Conservation (phyloP, 768 basidiomycete species). For the Leccinum boreale region DNA sequence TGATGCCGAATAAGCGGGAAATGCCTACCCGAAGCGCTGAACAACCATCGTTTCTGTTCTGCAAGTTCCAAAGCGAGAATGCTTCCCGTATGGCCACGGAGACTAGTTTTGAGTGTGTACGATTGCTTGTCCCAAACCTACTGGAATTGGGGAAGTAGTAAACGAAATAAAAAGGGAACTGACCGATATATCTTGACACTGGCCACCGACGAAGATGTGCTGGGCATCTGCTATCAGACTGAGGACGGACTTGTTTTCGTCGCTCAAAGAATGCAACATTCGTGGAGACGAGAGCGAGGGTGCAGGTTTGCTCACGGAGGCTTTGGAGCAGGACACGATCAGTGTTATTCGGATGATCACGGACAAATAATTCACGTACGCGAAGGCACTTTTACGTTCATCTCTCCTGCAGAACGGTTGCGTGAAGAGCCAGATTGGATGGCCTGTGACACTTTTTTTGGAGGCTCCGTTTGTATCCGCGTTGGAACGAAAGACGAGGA, state of each 20-base stretch:
- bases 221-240: conserved; percentile 68
- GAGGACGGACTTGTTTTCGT: conserved; percentile 66
- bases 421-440: conserved; percentile 2
- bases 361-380: conserved; percentile 20
- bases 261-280: conserved; percentile 68
- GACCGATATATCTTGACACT: conserved; percentile 74
- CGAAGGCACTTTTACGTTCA: conserved; percentile 19
- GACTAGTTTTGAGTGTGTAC: conserved; percentile 62
- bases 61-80: conserved; percentile 79
- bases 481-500: not conserved
- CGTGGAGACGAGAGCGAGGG: conserved; percentile 44
- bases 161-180: conserved; percentile 17
- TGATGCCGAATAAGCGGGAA: not conserved
- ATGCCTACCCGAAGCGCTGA: conserved; percentile 79
- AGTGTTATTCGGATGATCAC: not conserved
- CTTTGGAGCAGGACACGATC: conserved; percentile 30
- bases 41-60: conserved; percentile 75
- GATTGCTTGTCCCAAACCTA: conserved; percentile 86
- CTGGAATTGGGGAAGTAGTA: not conserved
- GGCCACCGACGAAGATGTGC: conserved; percentile 82
- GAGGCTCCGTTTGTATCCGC: conserved; percentile 2
- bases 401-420: not conserved
- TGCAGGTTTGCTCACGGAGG: conserved; percentile 58
- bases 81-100: conserved; percentile 81
- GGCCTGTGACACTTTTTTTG: not conserved